Evolutionary conservation across 2,329 filamentous ascomycete species (phyloP).

Genomic region (Aspergillus candidus): DNA sequence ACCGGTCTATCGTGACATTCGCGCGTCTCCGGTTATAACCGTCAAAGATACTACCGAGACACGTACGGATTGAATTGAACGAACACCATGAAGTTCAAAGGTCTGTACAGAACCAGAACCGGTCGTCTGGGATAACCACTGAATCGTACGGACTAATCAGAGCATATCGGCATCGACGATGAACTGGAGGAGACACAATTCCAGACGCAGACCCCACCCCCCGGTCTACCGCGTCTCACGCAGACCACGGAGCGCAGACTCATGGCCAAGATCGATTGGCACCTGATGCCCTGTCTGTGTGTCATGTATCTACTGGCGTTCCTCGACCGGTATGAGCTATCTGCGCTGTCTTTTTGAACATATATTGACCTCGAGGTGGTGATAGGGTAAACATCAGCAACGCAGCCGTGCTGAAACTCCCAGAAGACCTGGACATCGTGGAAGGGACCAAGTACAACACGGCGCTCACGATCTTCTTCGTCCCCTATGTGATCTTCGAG

Average conservation of each 20-base stretch:
- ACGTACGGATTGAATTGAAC: too few species aligned
- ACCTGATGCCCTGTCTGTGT: constrained; percentile 65
- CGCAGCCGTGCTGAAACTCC: constrained; percentile 61
- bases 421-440: constrained; percentile 55
- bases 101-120: too few species aligned
- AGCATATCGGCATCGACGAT: constrained; percentile 1
- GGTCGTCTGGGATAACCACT: background rate
- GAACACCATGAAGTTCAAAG: too few species aligned
- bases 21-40: too few species aligned
- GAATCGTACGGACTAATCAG: constrained; percentile 2
- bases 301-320: constrained; percentile 67
- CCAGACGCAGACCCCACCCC: constrained; percentile 8
- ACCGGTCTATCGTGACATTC: too few species aligned
- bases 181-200: constrained; percentile 19
- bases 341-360: background rate
- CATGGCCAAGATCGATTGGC: constrained; percentile 64
- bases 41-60: too few species aligned
- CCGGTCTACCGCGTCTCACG: constrained; percentile 27
- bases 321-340: constrained; percentile 44
- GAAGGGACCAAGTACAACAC: constrained; percentile 61
- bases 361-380: constrained; percentile 6
- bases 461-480: constrained; percentile 73
- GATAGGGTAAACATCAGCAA: constrained; percentile 71
- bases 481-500: constrained; percentile 61
- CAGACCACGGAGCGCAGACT: constrained; percentile 53